phyloP scores from a whole-genome alignment of 169 alveolate species.

The Babesia microti region DNA sequence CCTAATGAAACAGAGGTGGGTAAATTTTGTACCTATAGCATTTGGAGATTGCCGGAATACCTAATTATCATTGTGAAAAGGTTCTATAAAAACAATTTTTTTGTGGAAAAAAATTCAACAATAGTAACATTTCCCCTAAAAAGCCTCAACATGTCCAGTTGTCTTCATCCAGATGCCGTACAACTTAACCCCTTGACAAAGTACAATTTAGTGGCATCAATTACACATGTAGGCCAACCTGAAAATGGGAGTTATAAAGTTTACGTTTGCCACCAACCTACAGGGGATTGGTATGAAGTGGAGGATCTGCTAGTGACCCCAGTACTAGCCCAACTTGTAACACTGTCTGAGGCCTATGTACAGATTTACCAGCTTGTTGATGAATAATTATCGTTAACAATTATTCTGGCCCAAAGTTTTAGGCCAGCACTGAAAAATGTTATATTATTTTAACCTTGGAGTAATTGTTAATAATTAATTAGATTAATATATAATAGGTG shows the following conservation, averaged over 20 bases:
- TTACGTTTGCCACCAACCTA: constrained; percentile 76
- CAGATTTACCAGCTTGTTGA: constrained; percentile 68
- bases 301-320: constrained; percentile 88
- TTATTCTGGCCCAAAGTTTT: not conserved
- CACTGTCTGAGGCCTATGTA: constrained; percentile 78
- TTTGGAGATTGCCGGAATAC: constrained; percentile 77
- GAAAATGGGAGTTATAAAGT: constrained; percentile 82
- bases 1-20: constrained; percentile 63
- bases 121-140: constrained; percentile 92
- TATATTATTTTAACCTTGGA: not conserved
- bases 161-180: constrained; percentile 65
- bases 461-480: not conserved
- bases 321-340: constrained; percentile 90
- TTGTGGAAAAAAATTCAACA: constrained; percentile 97
- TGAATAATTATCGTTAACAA: not conserved
- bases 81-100: constrained; percentile 86
- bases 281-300: constrained; percentile 92
- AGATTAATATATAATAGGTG: not conserved
- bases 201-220: constrained; percentile 84
- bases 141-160: constrained; percentile 73
- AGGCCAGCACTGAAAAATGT: no score
- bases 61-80: constrained; percentile 83
- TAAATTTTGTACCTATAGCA: constrained; percentile 29
- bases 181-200: constrained; percentile 61
- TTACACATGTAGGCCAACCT: constrained; percentile 92